Conservation (phyloP, 352 stramenopile species). For the Pythium phragmiticola region DNA sequence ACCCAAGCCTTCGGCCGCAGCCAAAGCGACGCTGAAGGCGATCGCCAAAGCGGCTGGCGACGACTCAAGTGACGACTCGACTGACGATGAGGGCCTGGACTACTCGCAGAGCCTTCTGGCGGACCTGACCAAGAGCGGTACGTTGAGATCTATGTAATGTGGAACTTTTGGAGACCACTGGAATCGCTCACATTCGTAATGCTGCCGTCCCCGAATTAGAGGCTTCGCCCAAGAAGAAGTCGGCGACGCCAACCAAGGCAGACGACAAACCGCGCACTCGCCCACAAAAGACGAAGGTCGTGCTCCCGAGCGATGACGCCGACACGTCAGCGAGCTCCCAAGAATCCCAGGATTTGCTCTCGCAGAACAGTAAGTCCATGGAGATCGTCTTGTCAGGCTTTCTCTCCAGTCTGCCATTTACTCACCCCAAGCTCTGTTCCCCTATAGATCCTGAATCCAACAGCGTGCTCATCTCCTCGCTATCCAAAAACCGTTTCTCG, state of each 20-base stretch:
- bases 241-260: conserved; percentile 5
- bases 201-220: conserved; percentile 2
- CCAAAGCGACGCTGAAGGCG: conserved; percentile 8
- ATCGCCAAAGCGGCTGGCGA: not conserved
- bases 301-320: conserved; percentile 25
- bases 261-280: conserved; percentile 26
- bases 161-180: not conserved
- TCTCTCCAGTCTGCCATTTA: not conserved
- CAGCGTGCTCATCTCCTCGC: conserved; percentile 54
- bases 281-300: conserved; percentile 34
- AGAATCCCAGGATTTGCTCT: conserved; percentile 49
- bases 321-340: conserved; percentile 39
- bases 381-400: not conserved
- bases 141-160: conserved; percentile 30
- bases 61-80: conserved; percentile 36
- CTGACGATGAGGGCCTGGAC: conserved; percentile 64
- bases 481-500: conserved; percentile 75
- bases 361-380: conserved; percentile 37
- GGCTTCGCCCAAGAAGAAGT: conserved; percentile 8
- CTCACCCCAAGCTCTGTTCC: not conserved
- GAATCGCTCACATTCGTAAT: not conserved
- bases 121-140: conserved; percentile 66
- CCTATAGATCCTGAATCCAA: conserved; percentile 47
- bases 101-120: conserved; percentile 78
- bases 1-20: not conserved